Evolutionary conservation across 2,329 filamentous ascomycete genomes (phyloP).

Genomic region (Botryotinia globosa): DNA sequence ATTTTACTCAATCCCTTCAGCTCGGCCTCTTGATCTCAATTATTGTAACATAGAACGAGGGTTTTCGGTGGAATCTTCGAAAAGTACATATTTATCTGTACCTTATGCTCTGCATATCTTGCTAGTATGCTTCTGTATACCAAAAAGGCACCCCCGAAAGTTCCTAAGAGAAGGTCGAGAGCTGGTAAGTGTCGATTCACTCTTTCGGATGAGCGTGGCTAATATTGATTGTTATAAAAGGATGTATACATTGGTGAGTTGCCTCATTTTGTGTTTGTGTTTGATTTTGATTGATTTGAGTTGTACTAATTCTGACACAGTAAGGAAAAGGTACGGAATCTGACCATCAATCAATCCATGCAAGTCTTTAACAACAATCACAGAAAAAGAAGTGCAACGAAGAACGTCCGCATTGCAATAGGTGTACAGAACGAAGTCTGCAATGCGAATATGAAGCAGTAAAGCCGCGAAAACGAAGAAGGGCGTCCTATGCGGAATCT

Average conservation of each 20-base stretch:
- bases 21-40: not conserved
- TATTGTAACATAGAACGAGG: not conserved
- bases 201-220: slow-evolving; percentile 19
- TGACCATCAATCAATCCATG: not conserved
- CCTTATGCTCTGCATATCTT: not conserved
- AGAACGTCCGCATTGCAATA: slow-evolving; percentile 35
- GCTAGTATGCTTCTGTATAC: slow-evolving; percentile 57
- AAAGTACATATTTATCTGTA: not conserved
- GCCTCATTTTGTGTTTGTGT: not conserved
- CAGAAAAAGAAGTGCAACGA: slow-evolving; percentile 41
- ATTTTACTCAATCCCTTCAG: not conserved
- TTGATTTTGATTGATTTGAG: not conserved
- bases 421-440: slow-evolving; percentile 34
- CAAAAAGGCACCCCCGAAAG: slow-evolving; percentile 55
- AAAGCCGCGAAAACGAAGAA: slow-evolving; percentile 33
- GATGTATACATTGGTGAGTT: slow-evolving; percentile 38
- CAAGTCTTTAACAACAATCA: slow-evolving; percentile 21
- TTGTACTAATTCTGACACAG: slow-evolving; percentile 31
- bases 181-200: slow-evolving; percentile 46
- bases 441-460: slow-evolving; percentile 38
- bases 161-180: slow-evolving; percentile 58
- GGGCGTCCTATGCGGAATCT: slow-evolving; percentile 26
- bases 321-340: slow-evolving; percentile 38
- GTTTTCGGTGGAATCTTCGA: not conserved
- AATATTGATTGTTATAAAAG: slow-evolving; percentile 26